A percentile compares a stretch with the other conserved stretches of the same genome.
Conservation (phyloP, 441 rosid genomes). For the Adansonia grandidieri region DNA sequence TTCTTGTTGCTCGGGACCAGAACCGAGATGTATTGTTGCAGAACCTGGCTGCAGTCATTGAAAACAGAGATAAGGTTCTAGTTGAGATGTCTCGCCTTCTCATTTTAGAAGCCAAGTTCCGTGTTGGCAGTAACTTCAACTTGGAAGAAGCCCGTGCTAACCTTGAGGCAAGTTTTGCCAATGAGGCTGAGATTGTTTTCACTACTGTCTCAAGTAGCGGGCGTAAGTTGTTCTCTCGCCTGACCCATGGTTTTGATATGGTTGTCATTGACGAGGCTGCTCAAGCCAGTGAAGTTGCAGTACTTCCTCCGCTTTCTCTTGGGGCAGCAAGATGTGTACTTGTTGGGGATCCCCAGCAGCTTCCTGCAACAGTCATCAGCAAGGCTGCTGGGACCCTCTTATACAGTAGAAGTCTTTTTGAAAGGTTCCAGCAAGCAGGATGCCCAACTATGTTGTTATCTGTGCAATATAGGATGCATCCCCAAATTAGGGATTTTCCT, state of each 20-base stretch:
- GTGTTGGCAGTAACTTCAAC: slow-evolving; percentile 75
- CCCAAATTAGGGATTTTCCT: slow-evolving; percentile 94
- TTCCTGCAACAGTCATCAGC: slow-evolving; percentile 98
- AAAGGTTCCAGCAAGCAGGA: slow-evolving; percentile 97
- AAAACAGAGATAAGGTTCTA: slow-evolving; percentile 88
- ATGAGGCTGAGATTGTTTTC: slow-evolving; percentile 99
- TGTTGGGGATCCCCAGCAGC: slow-evolving; percentile 99
- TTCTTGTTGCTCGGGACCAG: slow-evolving; percentile 88
- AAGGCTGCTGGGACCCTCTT: slow-evolving; percentile 96
- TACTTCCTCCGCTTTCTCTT: slow-evolving; percentile 96
- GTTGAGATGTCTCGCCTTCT: slow-evolving; percentile 98
- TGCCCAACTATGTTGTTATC: slow-evolving; percentile 96
- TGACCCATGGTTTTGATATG: slow-evolving; percentile 99
- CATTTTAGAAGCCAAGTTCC: slow-evolving; percentile 80
- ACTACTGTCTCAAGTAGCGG: slow-evolving; percentile 99
- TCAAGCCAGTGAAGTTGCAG: slow-evolving; percentile 96
- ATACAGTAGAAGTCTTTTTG: slow-evolving; percentile 97
- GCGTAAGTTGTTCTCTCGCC: slow-evolving; percentile 94
- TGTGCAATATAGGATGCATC: slow-evolving; percentile 99
- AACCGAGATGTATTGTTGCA: slow-evolving; percentile 85
- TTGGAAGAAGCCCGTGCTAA: slow-evolving; percentile 96
- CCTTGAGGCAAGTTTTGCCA: slow-evolving; percentile 98
- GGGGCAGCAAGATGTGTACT: slow-evolving; percentile 99
- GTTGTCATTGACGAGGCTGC: slow-evolving; percentile 99
- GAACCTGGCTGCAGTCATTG: slow-evolving; percentile 92